A percentile compares a stretch with the other conserved stretches of the same genome.
phyloP scores from a whole-genome alignment of 305 asterid genomes.

The Fraxinus sp. region DNA sequence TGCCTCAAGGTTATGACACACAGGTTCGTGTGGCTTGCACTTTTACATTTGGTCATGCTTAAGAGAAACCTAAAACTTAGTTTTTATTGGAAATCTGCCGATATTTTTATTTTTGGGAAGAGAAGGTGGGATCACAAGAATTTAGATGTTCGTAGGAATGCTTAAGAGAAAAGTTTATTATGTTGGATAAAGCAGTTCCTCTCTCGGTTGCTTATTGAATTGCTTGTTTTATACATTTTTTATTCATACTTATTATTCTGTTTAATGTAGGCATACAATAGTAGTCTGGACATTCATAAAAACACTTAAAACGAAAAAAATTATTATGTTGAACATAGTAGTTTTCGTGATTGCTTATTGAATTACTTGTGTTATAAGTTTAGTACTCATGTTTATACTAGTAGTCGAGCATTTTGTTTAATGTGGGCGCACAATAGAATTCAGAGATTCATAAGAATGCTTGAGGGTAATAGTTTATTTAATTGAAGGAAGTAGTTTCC shows the following conservation, averaged over 20 bases:
- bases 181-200: not conserved
- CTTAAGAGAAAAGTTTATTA: too few relatives aligned
- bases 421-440: too few relatives aligned
- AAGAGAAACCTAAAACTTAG: not conserved
- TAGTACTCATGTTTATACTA: not conserved
- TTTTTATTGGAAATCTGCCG: not conserved
- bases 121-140: not conserved
- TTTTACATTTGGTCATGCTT: not conserved
- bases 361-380: too few relatives aligned
- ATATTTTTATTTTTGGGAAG: not conserved
- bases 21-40: conserved; percentile 47
- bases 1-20: conserved; percentile 92
- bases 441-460: not conserved
- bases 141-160: not conserved
- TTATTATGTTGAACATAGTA: too few relatives aligned
- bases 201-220: not conserved
- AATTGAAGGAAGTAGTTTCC: not conserved
- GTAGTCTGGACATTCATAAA: too few relatives aligned
- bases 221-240: too few relatives aligned
- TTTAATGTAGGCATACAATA: too few relatives aligned
- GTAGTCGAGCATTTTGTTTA: not conserved
- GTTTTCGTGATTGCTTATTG: too few relatives aligned
- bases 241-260: too few relatives aligned
- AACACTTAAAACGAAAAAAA: too few relatives aligned
- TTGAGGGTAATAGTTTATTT: not conserved